Base-by-base conservation (phyloP, 306 rosid species). In the Sindora glabra region DNA sequence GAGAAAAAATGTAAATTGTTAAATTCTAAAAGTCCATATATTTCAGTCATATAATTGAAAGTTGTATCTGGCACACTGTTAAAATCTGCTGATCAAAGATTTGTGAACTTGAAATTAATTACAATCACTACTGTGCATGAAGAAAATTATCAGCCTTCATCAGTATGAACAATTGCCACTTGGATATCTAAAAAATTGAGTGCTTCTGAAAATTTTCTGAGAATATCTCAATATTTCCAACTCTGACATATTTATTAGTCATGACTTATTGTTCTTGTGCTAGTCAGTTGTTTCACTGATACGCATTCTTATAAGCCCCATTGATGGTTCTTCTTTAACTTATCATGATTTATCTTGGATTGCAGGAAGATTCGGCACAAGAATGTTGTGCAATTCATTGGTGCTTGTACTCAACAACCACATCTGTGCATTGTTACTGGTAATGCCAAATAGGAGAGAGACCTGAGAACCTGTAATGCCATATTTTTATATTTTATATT, bases 331-430 rank as follows among this genome's bases (percentile, higher is more conserved):
- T 56, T 64, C 64, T 49, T 60, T 65, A 64, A 34, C 47, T 38
- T 48, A 64, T 40, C 39, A 38, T 56, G 37, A 62, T 34, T 40
- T 63, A 48, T 69, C 60, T 54, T 73, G 36, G 47, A 58, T 78
- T 70, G 73, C 87, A 94, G 99, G 94, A 94, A 89, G 74, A 78
- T 94, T 65, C 89, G 94, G 56, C 99, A 94, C 80, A 94, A 94
- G 83, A 94, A 94, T 79, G 99, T 94, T 51, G 99, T 94, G 67
- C 99, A 94, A 75, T 94, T 94, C 79, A 84, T 94, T 6, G 99
- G 99, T 30, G 99, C 97, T 49, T 94, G 97, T 59, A 94, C 99
- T 25, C 82, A 54, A 57, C 87, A 87, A 58, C 95, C 97, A 70
- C 86, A 79, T 77, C 87, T 94, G 25, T 89, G 97, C 68, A 94